These are phyloP conservation scores for Yarrowia alimentaria DNA, from an alignment of 805 yeast genomes.

Conservation along the genomic window DNA sequence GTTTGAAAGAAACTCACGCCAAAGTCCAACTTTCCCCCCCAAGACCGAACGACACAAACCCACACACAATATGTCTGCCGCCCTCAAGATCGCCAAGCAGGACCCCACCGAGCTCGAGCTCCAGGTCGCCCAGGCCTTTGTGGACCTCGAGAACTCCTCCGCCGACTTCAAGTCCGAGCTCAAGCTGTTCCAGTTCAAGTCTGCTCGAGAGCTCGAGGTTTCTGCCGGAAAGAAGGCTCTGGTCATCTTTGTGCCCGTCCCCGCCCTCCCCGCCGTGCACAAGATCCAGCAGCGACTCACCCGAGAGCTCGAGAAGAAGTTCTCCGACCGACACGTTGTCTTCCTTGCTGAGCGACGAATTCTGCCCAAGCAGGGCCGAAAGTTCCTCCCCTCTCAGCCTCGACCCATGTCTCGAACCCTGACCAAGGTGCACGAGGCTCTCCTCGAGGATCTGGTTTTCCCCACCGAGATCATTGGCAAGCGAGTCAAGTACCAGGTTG, in stretches of 20 bases:
- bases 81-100: conserved; percentile 89
- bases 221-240: conserved; percentile 98
- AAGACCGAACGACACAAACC: conserved; percentile 29
- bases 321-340: conserved; percentile 99
- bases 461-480: conserved; percentile 99
- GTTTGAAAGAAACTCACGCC: conserved; percentile 16
- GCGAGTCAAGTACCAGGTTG: conserved; percentile 98
- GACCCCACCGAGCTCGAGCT: conserved; percentile 98
- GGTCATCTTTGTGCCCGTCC: conserved; percentile 97
- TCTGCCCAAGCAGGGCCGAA: conserved; percentile 97
- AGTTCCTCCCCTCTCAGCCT: conserved; percentile 88
- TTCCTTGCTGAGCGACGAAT: conserved; percentile 99
- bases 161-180: conserved; percentile 96
- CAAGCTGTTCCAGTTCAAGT: conserved; percentile 98
- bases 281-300: conserved; percentile 88
- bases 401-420: conserved; percentile 99
- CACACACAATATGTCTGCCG: conserved; percentile 76
- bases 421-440: conserved; percentile 97
- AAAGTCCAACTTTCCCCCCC: conserved; percentile 10
- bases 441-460: conserved; percentile 98
- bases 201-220: conserved; percentile 97
- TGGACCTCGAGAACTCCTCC: conserved; percentile 90
- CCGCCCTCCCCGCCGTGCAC: conserved; percentile 97
- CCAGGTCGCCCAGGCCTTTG: conserved; percentile 98
- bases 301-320: conserved; percentile 99